Evolutionary conservation across 2,329 filamentous ascomycete genomes (phyloP).

Genomic region (Ilyonectria robusta): DNA sequence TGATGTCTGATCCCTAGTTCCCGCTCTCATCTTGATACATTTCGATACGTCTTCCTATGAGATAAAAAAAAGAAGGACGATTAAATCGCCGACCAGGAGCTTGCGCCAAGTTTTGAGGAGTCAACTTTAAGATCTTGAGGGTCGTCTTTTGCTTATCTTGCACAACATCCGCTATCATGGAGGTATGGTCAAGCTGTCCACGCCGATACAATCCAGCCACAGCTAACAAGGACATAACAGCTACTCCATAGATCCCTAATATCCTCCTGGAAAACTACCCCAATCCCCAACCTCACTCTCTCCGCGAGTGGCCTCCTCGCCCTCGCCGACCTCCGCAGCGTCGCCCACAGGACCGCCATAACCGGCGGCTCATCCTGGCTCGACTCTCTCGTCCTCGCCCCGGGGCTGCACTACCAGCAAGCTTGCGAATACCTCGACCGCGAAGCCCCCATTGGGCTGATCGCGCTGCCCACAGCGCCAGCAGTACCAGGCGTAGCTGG

Average conservation of each 20-base stretch:
- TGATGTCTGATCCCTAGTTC: not conserved
- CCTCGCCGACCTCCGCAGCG: constrained; percentile 70
- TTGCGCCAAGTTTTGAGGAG: not conserved
- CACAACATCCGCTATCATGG: not conserved
- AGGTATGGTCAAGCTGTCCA: not conserved
- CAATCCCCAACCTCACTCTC: constrained; percentile 61
- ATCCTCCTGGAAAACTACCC: constrained; percentile 60
- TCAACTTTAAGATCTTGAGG: no score
- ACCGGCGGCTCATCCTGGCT: constrained; percentile 70
- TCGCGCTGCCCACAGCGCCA: constrained; percentile 36
- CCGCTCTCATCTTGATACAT: not conserved
- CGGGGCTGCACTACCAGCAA: constrained; percentile 74
- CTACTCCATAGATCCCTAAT: constrained; percentile 47
- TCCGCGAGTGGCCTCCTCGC: constrained; percentile 69
- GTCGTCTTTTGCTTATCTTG: not conserved
- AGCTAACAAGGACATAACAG: not conserved
- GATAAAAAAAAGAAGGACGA: not conserved
- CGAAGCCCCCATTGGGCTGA: constrained; percentile 53
- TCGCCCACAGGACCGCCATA: constrained; percentile 69
- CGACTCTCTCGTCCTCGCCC: constrained; percentile 70
- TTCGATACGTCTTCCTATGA: not conserved
- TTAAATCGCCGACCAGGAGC: not conserved
- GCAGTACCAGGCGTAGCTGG: constrained; percentile 32
- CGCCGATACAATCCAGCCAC: not conserved
- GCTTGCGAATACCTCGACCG: constrained; percentile 65